Percentiles rank a stretch among this genome's conserved stretches.
Evolutionary conservation across 345 rosid genomes (phyloP).

Genomic region (Salix brachista): DNA sequence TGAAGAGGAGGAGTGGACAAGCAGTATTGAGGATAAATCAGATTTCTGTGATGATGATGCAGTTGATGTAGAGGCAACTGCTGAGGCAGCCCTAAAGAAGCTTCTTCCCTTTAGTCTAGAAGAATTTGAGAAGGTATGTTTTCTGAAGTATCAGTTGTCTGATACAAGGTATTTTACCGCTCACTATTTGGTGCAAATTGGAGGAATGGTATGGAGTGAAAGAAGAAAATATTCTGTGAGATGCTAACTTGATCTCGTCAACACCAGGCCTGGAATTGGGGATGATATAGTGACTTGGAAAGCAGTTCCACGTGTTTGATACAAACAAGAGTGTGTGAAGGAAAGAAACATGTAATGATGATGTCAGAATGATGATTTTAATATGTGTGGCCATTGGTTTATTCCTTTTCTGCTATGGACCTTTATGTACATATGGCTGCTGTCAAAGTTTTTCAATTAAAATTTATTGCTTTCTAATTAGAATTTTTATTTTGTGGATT

Average conservation of each 20-base stretch:
- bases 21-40: slow-evolving; percentile 59
- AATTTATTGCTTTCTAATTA: not conserved
- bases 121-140: slow-evolving; percentile 70
- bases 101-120: slow-evolving; percentile 64
- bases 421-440: not conserved
- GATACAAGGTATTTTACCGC: not conserved
- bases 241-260: not conserved
- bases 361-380: not conserved
- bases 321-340: not conserved
- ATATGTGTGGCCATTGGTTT: not conserved
- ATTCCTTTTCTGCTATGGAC: not conserved
- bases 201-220: not conserved
- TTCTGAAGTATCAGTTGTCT: not conserved
- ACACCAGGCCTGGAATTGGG: not conserved
- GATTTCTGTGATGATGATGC: slow-evolving; percentile 70
- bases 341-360: not conserved
- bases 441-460: not conserved
- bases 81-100: slow-evolving; percentile 78
- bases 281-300: not conserved
- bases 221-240: not conserved
- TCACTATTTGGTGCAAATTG: not conserved
- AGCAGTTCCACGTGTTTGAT: not conserved
- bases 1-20: slow-evolving; percentile 72
- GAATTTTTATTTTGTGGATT: not conserved
- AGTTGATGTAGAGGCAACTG: slow-evolving; percentile 58